Evolutionary conservation across 176 grass and related monocot species (phyloP).

Genomic region (Aegilops speltoides): DNA sequence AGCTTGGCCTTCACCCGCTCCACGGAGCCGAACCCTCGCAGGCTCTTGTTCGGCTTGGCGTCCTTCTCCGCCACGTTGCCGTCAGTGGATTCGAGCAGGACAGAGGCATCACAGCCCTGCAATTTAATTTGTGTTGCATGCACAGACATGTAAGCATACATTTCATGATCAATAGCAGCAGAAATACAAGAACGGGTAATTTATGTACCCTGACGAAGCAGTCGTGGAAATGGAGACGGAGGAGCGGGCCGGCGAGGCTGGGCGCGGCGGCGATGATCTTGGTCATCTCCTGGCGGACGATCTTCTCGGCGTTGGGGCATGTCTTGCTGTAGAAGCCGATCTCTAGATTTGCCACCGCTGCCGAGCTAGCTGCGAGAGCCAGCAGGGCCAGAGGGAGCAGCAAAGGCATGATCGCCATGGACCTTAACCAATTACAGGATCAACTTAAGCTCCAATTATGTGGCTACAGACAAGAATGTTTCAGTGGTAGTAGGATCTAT

Average conservation of each 20-base stretch:
- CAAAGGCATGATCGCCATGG: conserved; percentile 13
- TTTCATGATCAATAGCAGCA: neutral
- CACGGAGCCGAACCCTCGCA: conserved; percentile 57
- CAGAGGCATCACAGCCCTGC: conserved; percentile 70
- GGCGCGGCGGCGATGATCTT: neutral
- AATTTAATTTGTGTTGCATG: neutral
- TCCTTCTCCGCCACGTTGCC: conserved; percentile 42
- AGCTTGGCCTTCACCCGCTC: conserved; percentile 61
- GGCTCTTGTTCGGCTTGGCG: conserved; percentile 63
- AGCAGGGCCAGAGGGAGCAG: neutral
- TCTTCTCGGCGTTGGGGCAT: neutral
- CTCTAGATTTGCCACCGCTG: neutral
- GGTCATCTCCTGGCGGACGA: neutral
- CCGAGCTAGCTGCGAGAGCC: conserved; percentile 13
- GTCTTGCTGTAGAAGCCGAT: conserved; percentile 8
- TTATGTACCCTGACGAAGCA: neutral
- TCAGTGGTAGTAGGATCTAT: neutral
- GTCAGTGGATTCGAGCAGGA: conserved; percentile 43
- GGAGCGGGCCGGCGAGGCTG: neutral
- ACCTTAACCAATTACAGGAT: neutral
- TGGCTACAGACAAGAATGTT: neutral
- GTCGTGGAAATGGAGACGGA: conserved; percentile 12
- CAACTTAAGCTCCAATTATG: neutral
- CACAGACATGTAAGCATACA: neutral
- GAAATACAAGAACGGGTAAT: neutral